phyloP scores from a whole-genome alignment of 73 alveolate species.

The Paramecium biaurelia region DNA sequence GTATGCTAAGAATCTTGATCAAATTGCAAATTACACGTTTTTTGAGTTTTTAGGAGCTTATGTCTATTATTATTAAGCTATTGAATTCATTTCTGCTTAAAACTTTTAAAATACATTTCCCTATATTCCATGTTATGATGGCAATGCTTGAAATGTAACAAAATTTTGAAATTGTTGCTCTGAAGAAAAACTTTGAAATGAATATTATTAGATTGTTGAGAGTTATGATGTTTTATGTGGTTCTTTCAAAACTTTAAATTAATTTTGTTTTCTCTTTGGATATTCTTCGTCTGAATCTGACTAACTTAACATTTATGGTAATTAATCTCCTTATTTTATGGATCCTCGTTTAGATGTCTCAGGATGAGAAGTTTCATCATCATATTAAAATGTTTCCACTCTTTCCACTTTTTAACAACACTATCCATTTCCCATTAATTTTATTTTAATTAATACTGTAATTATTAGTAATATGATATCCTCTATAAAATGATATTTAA shows the following conservation, averaged over 20 bases:
- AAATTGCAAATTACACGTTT: constrained; percentile 5
- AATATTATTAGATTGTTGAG: background rate
- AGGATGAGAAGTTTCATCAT: background rate
- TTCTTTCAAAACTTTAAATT: background rate
- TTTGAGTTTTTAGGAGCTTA: background rate
- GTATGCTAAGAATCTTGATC: background rate
- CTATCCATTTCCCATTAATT: constrained; percentile 25
- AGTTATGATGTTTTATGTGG: background rate
- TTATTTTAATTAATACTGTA: background rate
- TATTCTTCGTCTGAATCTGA: constrained; percentile 44
- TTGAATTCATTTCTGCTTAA: background rate
- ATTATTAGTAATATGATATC: background rate
- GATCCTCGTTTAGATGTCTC: constrained; percentile 21
- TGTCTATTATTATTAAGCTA: background rate
- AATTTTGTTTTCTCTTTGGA: background rate
- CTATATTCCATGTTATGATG: background rate
- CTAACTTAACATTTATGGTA: background rate
- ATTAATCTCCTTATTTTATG: background rate
- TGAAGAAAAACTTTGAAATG: constrained; percentile 18
- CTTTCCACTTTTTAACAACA: constrained; percentile 11
- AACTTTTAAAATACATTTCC: background rate
- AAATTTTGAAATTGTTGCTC: constrained; percentile 10
- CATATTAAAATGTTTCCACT: background rate
- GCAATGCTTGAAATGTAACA: constrained; percentile 35
- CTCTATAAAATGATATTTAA: background rate